Evolutionary conservation across 2,329 filamentous ascomycete species (phyloP).

Genomic region (Aureobasidium subglaciale): DNA sequence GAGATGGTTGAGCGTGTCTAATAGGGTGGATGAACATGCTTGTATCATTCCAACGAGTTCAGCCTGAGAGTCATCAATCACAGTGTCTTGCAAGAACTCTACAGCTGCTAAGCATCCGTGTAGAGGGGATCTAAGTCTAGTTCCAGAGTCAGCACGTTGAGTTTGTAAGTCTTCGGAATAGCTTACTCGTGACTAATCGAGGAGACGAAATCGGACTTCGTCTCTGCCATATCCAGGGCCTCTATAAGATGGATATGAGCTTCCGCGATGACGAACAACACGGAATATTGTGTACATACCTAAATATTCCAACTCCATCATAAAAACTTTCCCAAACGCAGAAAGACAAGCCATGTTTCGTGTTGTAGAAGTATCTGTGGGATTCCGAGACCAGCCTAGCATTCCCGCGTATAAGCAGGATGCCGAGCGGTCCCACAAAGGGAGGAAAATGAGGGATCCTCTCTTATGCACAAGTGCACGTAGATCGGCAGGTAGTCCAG

Average conservation of each 20-base stretch:
- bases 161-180: not conserved
- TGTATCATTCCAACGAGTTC: constrained; percentile 39
- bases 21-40: constrained; percentile 39
- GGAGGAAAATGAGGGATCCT: constrained; percentile 45
- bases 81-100: constrained; percentile 38
- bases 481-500: no score
- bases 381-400: constrained; percentile 35
- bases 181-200: constrained; percentile 34
- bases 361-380: constrained; percentile 27
- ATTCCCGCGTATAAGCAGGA: constrained; percentile 36
- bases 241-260: no score
- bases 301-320: constrained; percentile 46
- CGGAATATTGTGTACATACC: not conserved
- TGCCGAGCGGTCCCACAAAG: constrained; percentile 41
- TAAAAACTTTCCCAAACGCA: constrained; percentile 49
- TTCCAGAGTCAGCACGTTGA: no score
- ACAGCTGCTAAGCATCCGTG: constrained; percentile 23
- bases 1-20: constrained; percentile 33
- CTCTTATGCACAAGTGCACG: no score
- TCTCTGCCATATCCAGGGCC: constrained; percentile 35
- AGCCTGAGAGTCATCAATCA: constrained; percentile 27
- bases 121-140: constrained; percentile 22
- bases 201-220: constrained; percentile 35
- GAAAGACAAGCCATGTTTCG: constrained; percentile 13
- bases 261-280: no score